A percentile compares a stretch with the other conserved stretches of the same genome.
phyloP scores from a whole-genome alignment of 495 filamentous ascomycete genomes.

The Penicillium paradoxum region DNA sequence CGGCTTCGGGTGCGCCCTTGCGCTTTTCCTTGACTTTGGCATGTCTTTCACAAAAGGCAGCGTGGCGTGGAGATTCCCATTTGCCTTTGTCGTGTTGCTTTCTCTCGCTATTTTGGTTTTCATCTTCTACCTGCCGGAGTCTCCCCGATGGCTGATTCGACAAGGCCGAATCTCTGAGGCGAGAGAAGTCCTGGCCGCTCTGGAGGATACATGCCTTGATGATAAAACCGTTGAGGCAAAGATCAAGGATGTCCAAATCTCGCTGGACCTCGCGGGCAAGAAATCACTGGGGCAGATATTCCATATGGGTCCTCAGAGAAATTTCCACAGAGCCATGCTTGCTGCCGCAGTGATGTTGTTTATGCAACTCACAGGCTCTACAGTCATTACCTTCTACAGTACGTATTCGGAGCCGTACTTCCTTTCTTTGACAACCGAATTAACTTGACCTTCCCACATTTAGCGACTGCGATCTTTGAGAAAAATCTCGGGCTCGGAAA shows the following conservation, averaged over 20 bases:
- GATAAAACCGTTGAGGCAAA: conserved; percentile 11
- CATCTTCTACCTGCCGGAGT: conserved; percentile 36
- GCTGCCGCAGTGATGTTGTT: conserved; percentile 15
- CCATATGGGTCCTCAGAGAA: conserved; percentile 21
- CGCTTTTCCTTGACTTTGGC: conserved; percentile 51
- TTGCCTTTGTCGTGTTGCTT: conserved; percentile 40
- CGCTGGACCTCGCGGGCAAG: conserved; percentile 12
- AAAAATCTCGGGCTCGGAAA: conserved; percentile 15
- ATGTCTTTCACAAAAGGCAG: conserved; percentile 40
- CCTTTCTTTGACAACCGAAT: not conserved
- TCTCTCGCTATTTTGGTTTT: conserved; percentile 28
- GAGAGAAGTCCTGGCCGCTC: conserved; percentile 29
- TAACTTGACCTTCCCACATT: not conserved
- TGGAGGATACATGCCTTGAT: conserved; percentile 34
- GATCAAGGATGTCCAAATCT: conserved; percentile 20
- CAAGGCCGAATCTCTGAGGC: conserved; percentile 32
- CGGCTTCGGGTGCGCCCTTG: conserved; percentile 50
- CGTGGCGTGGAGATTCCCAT: conserved; percentile 47
- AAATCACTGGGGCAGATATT: conserved; percentile 10
- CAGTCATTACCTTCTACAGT: conserved; percentile 27
- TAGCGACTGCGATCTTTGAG: conserved; percentile 23
- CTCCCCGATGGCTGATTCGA: conserved; percentile 43
- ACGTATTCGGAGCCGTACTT: not conserved
- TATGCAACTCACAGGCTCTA: conserved; percentile 21
- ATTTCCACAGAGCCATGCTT: conserved; percentile 19